phyloP scores from a whole-genome alignment of 768 basidiomycete genomes.

The Lactarius deliciosus region DNA sequence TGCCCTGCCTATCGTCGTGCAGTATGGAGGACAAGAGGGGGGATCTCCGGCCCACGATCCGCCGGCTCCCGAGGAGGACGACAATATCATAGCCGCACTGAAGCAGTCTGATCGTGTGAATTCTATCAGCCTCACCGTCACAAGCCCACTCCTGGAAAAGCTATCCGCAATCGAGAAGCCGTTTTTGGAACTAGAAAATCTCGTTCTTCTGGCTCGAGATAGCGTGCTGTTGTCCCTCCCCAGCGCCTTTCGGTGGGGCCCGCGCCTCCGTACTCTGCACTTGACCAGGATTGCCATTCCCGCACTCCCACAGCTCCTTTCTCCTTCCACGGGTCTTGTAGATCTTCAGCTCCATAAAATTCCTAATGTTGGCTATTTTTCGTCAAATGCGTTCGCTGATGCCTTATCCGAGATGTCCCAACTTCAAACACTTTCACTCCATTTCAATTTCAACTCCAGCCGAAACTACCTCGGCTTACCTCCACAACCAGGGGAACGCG shows the following conservation, averaged over 20 bases:
- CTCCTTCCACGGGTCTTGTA: background rate
- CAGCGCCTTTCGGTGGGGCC: background rate
- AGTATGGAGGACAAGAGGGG: too few species aligned
- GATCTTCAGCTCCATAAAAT: background rate
- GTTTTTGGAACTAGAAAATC: background rate
- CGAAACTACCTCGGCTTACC: background rate
- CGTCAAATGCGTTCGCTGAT: background rate
- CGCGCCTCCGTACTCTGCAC: background rate
- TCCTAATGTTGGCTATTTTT: background rate
- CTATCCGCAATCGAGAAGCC: background rate
- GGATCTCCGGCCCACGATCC: too few species aligned
- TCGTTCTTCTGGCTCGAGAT: background rate
- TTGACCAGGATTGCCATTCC: background rate
- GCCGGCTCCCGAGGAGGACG: background rate
- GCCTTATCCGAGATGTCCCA: background rate
- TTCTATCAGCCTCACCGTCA: background rate
- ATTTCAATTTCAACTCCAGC: background rate
- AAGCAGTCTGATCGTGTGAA: background rate
- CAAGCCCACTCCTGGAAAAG: background rate
- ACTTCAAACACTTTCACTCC: background rate
- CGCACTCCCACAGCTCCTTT: background rate
- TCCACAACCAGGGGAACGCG: too few species aligned
- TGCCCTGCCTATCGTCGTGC: background rate
- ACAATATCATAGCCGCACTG: background rate
- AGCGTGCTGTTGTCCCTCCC: background rate